phyloP scores from a whole-genome alignment of 2,329 filamentous ascomycete genomes.

The Ceratocystis eucalypticola region DNA sequence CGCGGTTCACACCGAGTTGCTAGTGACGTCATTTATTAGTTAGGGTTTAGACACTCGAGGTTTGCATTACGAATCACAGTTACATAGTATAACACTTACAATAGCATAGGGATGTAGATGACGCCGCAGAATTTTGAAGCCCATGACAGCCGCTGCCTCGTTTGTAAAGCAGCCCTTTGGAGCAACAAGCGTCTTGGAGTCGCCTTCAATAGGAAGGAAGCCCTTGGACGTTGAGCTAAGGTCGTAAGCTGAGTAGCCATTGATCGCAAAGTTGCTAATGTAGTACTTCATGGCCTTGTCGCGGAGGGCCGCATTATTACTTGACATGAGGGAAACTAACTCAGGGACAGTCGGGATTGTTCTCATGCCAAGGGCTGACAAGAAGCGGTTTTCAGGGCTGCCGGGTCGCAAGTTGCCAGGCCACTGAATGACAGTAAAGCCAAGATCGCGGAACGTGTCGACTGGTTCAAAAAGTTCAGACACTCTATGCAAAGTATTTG shows the following conservation, averaged over 20 bases:
- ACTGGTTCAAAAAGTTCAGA: constrained; percentile 73
- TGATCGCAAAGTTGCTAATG: constrained; percentile 61
- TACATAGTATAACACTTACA: constrained; percentile 25
- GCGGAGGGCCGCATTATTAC: constrained; percentile 44
- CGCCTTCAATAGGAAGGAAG: constrained; percentile 61
- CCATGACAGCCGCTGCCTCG: constrained; percentile 58
- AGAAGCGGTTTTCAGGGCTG: constrained; percentile 61
- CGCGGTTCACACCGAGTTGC: constrained; percentile 72
- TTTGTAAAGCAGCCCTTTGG: constrained; percentile 77
- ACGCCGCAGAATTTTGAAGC: constrained; percentile 61
- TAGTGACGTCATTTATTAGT: constrained; percentile 21
- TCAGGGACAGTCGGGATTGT: constrained; percentile 57
- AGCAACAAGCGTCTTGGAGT: constrained; percentile 49
- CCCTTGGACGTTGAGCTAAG: constrained; percentile 40
- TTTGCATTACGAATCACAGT: neutral
- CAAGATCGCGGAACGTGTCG: constrained; percentile 52
- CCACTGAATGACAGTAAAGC: constrained; percentile 71
- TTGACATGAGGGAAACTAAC: constrained; percentile 65
- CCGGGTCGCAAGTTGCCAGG: constrained; percentile 52
- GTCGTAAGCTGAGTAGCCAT: constrained; percentile 57
- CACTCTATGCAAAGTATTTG: constrained; percentile 50
- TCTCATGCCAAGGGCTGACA: constrained; percentile 59
- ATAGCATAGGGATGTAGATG: constrained; percentile 68
- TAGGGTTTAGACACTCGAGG: neutral
- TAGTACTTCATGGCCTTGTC: constrained; percentile 68